Conservation (phyloP, 805 yeast genomes). For the Starmerella bombicola region DNA sequence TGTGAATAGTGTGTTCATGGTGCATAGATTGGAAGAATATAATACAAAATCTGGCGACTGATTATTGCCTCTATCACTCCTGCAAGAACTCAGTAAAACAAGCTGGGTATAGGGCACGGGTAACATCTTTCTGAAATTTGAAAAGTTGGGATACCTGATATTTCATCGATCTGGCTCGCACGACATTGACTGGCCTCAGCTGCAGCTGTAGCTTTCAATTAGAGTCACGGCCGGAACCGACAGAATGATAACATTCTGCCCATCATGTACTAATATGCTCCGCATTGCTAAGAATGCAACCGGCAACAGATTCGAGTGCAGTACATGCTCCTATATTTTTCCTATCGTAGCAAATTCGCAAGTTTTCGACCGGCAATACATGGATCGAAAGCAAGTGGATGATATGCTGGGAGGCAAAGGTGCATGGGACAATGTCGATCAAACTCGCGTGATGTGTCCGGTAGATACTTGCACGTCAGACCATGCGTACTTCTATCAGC, state of each 20-base stretch:
- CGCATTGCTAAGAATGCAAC: slow-evolving; percentile 50
- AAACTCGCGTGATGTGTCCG: slow-evolving; percentile 88
- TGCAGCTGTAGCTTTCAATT: too few species aligned
- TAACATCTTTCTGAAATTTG: too few species aligned
- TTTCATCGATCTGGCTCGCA: too few species aligned
- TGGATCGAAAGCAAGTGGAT: slow-evolving; percentile 82
- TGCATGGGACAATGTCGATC: slow-evolving; percentile 98
- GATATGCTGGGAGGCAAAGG: slow-evolving; percentile 95
- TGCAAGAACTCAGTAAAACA: too few species aligned
- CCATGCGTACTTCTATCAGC: slow-evolving; percentile 91
- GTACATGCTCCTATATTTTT: slow-evolving; percentile 92
- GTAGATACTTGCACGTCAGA: slow-evolving; percentile 71
- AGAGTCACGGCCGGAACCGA: too few species aligned
- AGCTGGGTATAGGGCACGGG: too few species aligned
- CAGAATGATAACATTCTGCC: slow-evolving; percentile 88
- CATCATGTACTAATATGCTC: slow-evolving; percentile 85
- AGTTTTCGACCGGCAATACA: slow-evolving; percentile 69
- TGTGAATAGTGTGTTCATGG: slow-evolving; percentile 35
- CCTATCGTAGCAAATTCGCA: slow-evolving; percentile 64
- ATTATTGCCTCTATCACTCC: too few species aligned
- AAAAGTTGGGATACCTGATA: too few species aligned
- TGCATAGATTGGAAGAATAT: neutral
- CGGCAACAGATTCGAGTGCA: slow-evolving; percentile 62
- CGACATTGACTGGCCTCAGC: too few species aligned
- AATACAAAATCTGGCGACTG: too few species aligned